Percentiles rank a stretch among this genome's conserved stretches.
Conservation (phyloP, 2,329 filamentous ascomycete genomes). For the Pseudogymnoascus sp. region DNA sequence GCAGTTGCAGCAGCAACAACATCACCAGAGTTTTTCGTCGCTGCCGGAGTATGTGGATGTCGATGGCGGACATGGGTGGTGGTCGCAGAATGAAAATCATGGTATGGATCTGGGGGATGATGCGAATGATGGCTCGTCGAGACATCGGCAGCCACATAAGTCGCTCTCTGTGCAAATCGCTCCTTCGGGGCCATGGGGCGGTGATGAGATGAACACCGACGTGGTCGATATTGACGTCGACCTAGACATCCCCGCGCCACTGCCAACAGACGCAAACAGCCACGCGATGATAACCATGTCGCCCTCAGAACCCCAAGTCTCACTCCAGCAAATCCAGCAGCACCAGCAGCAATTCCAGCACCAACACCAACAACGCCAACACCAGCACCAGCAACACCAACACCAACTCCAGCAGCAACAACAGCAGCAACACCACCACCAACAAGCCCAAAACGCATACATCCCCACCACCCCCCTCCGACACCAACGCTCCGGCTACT, state of each 20-base stretch:
- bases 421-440: constrained; percentile 14
- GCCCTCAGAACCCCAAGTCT: neutral
- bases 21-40: neutral
- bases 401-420: neutral
- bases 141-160: neutral
- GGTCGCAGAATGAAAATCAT: neutral
- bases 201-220: neutral
- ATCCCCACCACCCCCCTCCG: constrained; percentile 6
- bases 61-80: neutral
- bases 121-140: neutral
- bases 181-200: neutral
- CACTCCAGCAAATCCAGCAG: neutral
- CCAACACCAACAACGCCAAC: constrained; percentile 5
- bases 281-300: neutral
- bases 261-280: neutral
- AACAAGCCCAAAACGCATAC: constrained; percentile 8
- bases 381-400: neutral
- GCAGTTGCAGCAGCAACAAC: neutral
- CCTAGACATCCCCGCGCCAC: neutral
- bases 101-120: neutral
- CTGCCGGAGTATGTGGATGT: neutral
- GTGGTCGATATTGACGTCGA: neutral
- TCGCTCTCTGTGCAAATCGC: neutral
- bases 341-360: neutral
- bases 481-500: constrained; percentile 14